phyloP scores from a whole-genome alignment of 2,329 filamentous ascomycete species.

The Hypomyces perniciosus region DNA sequence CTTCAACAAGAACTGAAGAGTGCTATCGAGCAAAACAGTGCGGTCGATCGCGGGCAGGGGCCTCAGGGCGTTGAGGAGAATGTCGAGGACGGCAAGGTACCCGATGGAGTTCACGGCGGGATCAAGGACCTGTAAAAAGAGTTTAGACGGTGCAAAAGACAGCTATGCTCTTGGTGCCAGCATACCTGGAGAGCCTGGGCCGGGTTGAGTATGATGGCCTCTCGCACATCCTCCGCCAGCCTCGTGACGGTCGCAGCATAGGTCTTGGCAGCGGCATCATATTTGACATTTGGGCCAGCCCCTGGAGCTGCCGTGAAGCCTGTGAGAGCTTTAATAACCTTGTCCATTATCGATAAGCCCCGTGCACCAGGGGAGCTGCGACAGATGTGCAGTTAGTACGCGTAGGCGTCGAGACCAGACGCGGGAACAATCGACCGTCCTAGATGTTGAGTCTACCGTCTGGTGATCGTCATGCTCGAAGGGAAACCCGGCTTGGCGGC shows the following conservation, averaged over 20 bases:
- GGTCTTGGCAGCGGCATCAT: slow-evolving; percentile 33
- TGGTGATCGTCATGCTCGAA: slow-evolving; percentile 9
- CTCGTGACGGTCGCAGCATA: slow-evolving; percentile 35
- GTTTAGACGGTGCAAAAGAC: not conserved
- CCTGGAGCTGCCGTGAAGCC: slow-evolving; percentile 34
- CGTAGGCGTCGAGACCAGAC: not conserved
- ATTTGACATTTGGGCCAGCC: slow-evolving; percentile 26
- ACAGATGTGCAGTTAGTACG: not conserved
- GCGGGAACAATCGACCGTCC: not conserved
- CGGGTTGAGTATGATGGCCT: slow-evolving; percentile 29
- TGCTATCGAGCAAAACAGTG: slow-evolving; percentile 32
- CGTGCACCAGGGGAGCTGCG: not conserved
- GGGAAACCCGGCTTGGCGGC: not conserved
- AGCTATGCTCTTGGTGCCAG: too few relatives aligned
- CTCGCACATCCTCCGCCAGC: slow-evolving; percentile 29
- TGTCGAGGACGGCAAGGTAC: slow-evolving; percentile 43
- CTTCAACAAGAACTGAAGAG: slow-evolving; percentile 39
- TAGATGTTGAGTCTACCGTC: not conserved
- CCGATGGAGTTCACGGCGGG: slow-evolving; percentile 46
- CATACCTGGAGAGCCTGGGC: slow-evolving; percentile 37
- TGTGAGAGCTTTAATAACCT: slow-evolving; percentile 28
- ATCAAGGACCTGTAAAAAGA: slow-evolving; percentile 35
- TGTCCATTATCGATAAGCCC: slow-evolving; percentile 25
- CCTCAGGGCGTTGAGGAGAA: slow-evolving; percentile 24
- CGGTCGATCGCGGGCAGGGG: slow-evolving; percentile 26